Evolutionary conservation across 2,329 filamentous ascomycete genomes (phyloP), one percentile per base, ranked within the genome.

Genomic region (Coleophoma eucalyptorum): DNA sequence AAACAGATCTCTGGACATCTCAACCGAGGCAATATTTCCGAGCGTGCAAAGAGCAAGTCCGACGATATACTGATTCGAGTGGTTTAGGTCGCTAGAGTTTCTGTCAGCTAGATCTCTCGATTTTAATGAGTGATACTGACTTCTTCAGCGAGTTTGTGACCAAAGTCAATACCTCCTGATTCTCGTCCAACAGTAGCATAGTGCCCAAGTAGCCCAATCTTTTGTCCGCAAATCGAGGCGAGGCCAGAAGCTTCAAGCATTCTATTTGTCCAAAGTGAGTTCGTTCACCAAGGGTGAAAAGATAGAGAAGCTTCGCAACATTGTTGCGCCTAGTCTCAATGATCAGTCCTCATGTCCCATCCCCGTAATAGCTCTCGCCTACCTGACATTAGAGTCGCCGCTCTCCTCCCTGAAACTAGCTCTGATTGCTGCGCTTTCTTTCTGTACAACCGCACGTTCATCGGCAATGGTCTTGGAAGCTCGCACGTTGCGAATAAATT

Each of bases 221-320:
- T 76, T 99, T 99, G 78, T 99, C 94, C 60, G 94, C 94, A 67
- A 99, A 99, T 52, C 93, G 90, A 58, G 95, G 92, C 38, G 94
- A 99, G 52, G 94, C 94, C 52, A 99, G 82, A 46, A 99, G 83
- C 74, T 99, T 99, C 65, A 99, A 80, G 71, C 94, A 99, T 83
- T 99, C 94, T 67, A 99, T 99, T 78, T 99, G 94, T 47, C 94
- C 94, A 69, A 99, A 99, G 72, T 99, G 94, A 51, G 94, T 99
- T 65, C 94, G 84, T 74, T 99, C 94, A 58, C 94, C 94, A 40
- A 99, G 81, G 1, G 94, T 99, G 72, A 99, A 99, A 54, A 99
- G 89, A 69, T 99, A 99, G 37, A 99, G 82, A 34, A 99, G 83
- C 73, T 99, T 99, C 53, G 94, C 92, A 63, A 99, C 94, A 80